Evolutionary conservation across 176 grass and related monocot genomes (phyloP).

Genomic region (Calamus simplicifolius): DNA sequence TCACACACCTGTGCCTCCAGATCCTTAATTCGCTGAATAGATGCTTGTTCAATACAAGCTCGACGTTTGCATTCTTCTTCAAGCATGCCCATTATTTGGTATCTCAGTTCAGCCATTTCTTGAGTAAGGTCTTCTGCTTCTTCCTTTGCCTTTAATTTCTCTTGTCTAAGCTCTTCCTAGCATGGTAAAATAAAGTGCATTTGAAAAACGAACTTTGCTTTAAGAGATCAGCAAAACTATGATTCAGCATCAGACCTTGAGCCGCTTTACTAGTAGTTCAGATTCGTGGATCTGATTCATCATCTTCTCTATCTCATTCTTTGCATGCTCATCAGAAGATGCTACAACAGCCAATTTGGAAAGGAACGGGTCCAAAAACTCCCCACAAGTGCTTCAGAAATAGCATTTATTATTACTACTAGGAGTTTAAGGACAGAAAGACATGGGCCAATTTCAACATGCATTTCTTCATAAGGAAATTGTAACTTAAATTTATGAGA

Average conservation of each 20-base stretch:
- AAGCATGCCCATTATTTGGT: slow-evolving; percentile 94
- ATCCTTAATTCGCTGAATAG: slow-evolving; percentile 89
- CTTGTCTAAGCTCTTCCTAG: slow-evolving; percentile 86
- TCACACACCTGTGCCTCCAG: slow-evolving; percentile 69
- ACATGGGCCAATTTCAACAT: not conserved
- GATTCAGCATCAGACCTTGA: slow-evolving; percentile 42
- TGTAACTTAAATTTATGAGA: no score
- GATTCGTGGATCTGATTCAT: slow-evolving; percentile 48
- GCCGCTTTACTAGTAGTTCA: slow-evolving; percentile 71
- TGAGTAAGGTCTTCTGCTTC: slow-evolving; percentile 94
- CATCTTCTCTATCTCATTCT: slow-evolving; percentile 43
- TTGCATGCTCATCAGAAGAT: slow-evolving; percentile 21
- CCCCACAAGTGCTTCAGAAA: slow-evolving; percentile 34
- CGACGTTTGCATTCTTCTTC: slow-evolving; percentile 94
- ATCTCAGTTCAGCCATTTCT: slow-evolving; percentile 99
- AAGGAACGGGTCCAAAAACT: slow-evolving; percentile 4
- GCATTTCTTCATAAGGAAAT: no score
- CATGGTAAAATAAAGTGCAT: slow-evolving; percentile 20
- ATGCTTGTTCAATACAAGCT: slow-evolving; percentile 88
- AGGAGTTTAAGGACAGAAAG: slow-evolving; percentile 7
- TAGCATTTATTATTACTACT: slow-evolving; percentile 16
- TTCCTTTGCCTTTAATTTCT: slow-evolving; percentile 89
- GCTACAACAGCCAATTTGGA: slow-evolving; percentile 22
- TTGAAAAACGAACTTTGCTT: not conserved
- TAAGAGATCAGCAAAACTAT: not conserved